These are phyloP conservation scores for Apiotrichum montevideense DNA, from an alignment of 1,284 basidiomycete genomes.

Conservation along the genomic window DNA sequence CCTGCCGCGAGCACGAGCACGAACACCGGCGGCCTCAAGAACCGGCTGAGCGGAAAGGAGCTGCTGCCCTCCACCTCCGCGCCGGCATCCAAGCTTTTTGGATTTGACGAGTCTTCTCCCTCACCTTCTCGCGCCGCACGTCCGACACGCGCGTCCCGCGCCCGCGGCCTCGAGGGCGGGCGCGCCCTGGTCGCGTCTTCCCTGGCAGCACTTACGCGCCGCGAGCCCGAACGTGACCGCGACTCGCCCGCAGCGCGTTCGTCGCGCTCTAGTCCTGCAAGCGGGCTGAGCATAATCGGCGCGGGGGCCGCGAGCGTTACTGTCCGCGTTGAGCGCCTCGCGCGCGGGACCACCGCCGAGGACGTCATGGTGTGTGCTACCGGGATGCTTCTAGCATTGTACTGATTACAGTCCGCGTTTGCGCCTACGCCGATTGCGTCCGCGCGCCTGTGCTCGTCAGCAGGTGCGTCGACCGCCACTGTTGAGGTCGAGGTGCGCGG, in stretches of 20 bases:
- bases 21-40: constrained; percentile 3
- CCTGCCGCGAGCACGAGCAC: not conserved
- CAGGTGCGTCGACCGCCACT: constrained; percentile 49
- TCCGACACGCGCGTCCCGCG: constrained; percentile 1
- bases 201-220: not conserved
- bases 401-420: constrained; percentile 63
- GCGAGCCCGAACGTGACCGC: not conserved
- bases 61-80: constrained; percentile 3
- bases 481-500: constrained; percentile 70
- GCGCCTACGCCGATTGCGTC: constrained; percentile 64
- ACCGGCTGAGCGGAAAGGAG: constrained; percentile 26
- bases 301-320: constrained; percentile 60
- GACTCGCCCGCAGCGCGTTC: no score
- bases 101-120: constrained; percentile 1
- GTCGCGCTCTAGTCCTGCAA: no score
- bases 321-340: constrained; percentile 68
- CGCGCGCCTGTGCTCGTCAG: constrained; percentile 48
- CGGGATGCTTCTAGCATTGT: no score
- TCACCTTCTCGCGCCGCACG: not conserved
- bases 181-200: not conserved
- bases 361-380: constrained; percentile 62
- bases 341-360: constrained; percentile 68
- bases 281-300: constrained; percentile 52
- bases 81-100: not conserved
- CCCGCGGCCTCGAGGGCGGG: not conserved